Base-by-base conservation (phyloP, 2,329 filamentous ascomycete species). In the Calonectria fujianensis region DNA sequence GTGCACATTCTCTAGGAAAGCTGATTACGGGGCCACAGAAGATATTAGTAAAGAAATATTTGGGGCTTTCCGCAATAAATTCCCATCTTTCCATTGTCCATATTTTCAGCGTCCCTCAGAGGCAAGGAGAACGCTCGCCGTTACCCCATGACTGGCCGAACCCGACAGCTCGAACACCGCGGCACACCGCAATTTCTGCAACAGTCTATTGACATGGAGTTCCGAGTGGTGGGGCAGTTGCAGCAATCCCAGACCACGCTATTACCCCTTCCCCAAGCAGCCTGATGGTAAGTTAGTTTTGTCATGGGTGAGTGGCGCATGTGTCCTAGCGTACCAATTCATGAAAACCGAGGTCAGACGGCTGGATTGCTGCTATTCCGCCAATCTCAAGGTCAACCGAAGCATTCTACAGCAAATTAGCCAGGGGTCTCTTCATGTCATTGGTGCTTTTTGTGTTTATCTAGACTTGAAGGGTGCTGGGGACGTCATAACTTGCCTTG, bases 171-270 rank as follows among this genome's bases (percentile, higher is more conserved):
- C 4, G 39, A 8, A 18, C 69, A 71, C 4, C 69, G 61, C 3
- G 29, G n/a, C 10, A 29, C 7, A 1, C 41, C 39, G 5, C 69
- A 72, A 10, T 2, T 13, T 29, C 29, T 51, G 24, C 69, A 65
- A 16, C 9, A 54, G 1, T 2, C 4, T 1, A 24, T n/a, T 2
- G 32, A 41, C 11, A 71, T 32, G 1, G 24, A 39, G 10, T 61
- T 51, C 9, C 61, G 29, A 2, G 31, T 41, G 7, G 18, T 18
- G 7, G 61, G 18, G n/a, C 69, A 72, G 9, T 13, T n/a, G 18
- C 63, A 72, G 10, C 69, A 72, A 1, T 27, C 57, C 63, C 69
- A 72, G 1, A 72, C 14, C 1, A 41, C 6, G 7, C 8, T 29
- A 2, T 20, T 7, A 0, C 13, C 20, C 13, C 35, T 41, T 27